Conservation (phyloP, 768 basidiomycete species). For the Lactarius sanguifluus region DNA sequence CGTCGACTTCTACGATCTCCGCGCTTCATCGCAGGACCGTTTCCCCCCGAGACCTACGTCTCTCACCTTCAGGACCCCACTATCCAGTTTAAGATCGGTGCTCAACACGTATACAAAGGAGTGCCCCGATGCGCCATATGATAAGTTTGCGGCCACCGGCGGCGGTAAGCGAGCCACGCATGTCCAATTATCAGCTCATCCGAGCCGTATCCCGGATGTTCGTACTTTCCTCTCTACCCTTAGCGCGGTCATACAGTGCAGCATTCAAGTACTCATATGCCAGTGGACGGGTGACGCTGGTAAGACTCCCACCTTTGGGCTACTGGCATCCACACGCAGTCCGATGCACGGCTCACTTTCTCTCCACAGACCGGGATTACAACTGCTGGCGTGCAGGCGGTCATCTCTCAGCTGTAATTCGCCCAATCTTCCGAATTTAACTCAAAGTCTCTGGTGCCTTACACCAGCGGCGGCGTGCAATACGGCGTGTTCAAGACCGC, state of each 20-base stretch:
- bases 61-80: slow-evolving; percentile 28
- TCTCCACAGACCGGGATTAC: slow-evolving; percentile 43
- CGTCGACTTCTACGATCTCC: slow-evolving; percentile 49
- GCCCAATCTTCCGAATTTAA: slow-evolving; percentile 37
- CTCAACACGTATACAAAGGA: slow-evolving; percentile 39
- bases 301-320: neutral
- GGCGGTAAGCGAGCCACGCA: slow-evolving; percentile 47
- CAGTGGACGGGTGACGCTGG: slow-evolving; percentile 38
- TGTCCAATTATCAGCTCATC: slow-evolving; percentile 19
- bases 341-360: slow-evolving; percentile 39
- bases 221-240: neutral
- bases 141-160: slow-evolving; percentile 40
- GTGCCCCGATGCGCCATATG: slow-evolving; percentile 38
- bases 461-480: slow-evolving; percentile 44
- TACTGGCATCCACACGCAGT: neutral
- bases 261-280: slow-evolving; percentile 49
- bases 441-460: slow-evolving; percentile 41
- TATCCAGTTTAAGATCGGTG: slow-evolving; percentile 37
- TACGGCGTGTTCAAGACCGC: slow-evolving; percentile 42
- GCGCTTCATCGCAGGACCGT: slow-evolving; percentile 39
- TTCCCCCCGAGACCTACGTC: slow-evolving; percentile 38
- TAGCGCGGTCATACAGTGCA: neutral
- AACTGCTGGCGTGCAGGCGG: slow-evolving; percentile 49
- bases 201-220: slow-evolving; percentile 28
- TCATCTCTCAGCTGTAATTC: slow-evolving; percentile 47